phyloP scores from a whole-genome alignment of 441 rosid species.

The Pelargonium cotyledonis region DNA sequence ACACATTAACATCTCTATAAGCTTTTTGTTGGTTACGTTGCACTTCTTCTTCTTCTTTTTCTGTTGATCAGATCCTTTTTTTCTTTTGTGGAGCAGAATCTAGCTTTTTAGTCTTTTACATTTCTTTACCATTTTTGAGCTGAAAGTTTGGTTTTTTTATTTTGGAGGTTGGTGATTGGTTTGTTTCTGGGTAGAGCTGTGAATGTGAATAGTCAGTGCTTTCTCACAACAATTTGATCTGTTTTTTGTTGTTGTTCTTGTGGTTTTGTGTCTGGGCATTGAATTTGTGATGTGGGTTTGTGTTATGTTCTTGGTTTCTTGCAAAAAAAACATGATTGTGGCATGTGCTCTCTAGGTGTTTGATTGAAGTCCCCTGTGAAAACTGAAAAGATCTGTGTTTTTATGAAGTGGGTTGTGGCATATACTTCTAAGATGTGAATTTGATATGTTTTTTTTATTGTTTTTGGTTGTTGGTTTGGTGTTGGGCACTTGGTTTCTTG shows the following conservation, averaged over 20 bases:
- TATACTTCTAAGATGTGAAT: neutral
- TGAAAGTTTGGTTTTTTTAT: neutral
- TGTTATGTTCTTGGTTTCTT: slow-evolving; percentile 9
- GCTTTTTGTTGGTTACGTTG: neutral
- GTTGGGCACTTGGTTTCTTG: slow-evolving; percentile 2
- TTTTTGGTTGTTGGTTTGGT: slow-evolving; percentile 11
- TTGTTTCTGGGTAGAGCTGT: too few species aligned
- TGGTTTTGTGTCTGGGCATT: neutral
- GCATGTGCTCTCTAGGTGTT: neutral
- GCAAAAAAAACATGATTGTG: neutral
- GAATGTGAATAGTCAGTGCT: neutral
- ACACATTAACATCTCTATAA: too few species aligned
- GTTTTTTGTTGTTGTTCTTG: neutral
- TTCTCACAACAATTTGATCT: neutral
- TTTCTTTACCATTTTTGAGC: neutral
- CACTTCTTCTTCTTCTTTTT: neutral
- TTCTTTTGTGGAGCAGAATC: neutral
- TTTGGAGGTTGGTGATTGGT: neutral
- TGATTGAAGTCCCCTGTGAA: neutral
- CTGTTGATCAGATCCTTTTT: neutral
- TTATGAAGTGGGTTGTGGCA: neutral
- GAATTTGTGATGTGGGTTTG: slow-evolving; percentile 16
- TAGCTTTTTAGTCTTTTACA: neutral
- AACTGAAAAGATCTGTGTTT: slow-evolving; percentile 2
- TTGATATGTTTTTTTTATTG: slow-evolving; percentile 1